Evolutionary conservation across 345 rosid genomes (phyloP).

Genomic region (Populus davidiana): DNA sequence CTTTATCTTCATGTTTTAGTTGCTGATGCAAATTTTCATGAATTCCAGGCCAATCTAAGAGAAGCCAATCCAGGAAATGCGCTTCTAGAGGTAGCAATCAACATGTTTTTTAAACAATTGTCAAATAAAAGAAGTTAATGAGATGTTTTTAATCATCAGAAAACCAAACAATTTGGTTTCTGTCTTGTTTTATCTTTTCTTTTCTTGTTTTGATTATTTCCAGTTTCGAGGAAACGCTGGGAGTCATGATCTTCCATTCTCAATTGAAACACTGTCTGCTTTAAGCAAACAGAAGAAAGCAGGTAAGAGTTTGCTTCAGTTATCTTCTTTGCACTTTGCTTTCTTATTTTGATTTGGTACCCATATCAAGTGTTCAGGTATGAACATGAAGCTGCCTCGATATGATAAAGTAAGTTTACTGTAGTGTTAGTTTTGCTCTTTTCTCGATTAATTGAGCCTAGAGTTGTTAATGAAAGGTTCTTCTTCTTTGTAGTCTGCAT

Average conservation of each 20-base stretch:
- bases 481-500: slow-evolving; percentile 68
- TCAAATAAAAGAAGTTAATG: not conserved
- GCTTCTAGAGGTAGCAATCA: slow-evolving; percentile 64
- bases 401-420: slow-evolving; percentile 70
- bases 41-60: slow-evolving; percentile 66
- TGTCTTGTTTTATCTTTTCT: not conserved
- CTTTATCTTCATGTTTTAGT: slow-evolving; percentile 9
- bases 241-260: slow-evolving; percentile 89
- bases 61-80: slow-evolving; percentile 72
- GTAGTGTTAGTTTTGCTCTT: not conserved
- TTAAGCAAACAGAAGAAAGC: slow-evolving; percentile 60
- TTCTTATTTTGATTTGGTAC: slow-evolving; percentile 13
- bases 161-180: not conserved
- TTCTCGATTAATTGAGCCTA: not conserved
- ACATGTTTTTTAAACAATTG: not conserved
- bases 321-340: not conserved
- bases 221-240: slow-evolving; percentile 96
- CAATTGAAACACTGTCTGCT: slow-evolving; percentile 62
- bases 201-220: not conserved
- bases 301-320: slow-evolving; percentile 43
- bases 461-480: slow-evolving; percentile 3
- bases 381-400: slow-evolving; percentile 88
- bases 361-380: slow-evolving; percentile 48
- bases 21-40: slow-evolving; percentile 17
- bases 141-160: not conserved